Evolutionary conservation across 768 basidiomycete species (phyloP).

Genomic region (Suillus spraguei): DNA sequence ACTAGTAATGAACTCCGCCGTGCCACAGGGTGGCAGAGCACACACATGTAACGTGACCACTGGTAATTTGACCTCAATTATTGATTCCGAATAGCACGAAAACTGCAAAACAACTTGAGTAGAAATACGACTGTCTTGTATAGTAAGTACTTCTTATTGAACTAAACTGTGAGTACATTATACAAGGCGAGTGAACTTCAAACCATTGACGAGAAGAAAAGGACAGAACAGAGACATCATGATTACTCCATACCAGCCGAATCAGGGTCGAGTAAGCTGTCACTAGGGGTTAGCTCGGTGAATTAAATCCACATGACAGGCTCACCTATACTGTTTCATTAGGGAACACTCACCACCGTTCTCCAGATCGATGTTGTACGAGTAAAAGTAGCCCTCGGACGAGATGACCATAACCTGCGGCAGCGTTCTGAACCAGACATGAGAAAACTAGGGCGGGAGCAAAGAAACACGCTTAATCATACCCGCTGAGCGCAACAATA

Average conservation of each 20-base stretch:
- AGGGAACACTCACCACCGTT: conserved; percentile 93
- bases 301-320: neutral
- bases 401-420: conserved; percentile 98
- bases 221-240: neutral
- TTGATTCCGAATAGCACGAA: neutral
- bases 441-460: neutral
- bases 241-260: conserved; percentile 2
- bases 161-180: conserved; percentile 8
- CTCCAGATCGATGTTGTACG: conserved; percentile 94
- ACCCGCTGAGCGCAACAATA: conserved; percentile 90
- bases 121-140: conserved; percentile 1
- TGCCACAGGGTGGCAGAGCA: neutral
- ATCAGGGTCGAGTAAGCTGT: conserved; percentile 13
- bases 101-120: neutral
- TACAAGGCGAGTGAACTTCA: conserved; percentile 4
- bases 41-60: neutral
- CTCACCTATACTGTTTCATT: conserved; percentile 89
- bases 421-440: conserved; percentile 62
- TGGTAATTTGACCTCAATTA: neutral
- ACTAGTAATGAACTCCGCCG: neutral
- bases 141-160: conserved; percentile 2
- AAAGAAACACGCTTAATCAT: conserved; percentile 2
- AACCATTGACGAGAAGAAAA: neutral
- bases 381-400: conserved; percentile 93
- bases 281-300: neutral